Evolutionary conservation across 257 asterid genomes (phyloP).

Genomic region (Solanum infundibuliforme): DNA sequence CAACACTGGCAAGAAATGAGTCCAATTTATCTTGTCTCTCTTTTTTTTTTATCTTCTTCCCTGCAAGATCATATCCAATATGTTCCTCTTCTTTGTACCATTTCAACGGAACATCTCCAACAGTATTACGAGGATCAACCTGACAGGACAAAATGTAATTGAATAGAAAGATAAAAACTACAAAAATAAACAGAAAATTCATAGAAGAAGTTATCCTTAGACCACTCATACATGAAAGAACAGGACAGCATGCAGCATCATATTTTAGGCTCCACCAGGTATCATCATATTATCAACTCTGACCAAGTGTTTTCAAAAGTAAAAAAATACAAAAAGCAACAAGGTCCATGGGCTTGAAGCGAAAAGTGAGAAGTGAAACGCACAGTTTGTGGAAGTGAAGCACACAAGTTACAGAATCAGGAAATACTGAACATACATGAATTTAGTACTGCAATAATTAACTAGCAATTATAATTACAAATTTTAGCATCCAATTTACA

Average conservation of each 20-base stretch:
- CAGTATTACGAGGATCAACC: conserved; percentile 89
- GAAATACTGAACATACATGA: neutral
- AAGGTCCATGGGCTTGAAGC: neutral
- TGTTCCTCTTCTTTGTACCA: conserved; percentile 97
- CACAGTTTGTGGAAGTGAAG: neutral
- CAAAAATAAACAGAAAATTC: neutral
- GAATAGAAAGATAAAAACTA: neutral
- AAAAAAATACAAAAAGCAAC: neutral
- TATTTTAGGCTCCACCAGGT: neutral
- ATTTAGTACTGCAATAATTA: neutral
- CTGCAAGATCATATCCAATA: conserved; percentile 77
- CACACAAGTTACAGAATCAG: neutral
- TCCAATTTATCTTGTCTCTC: conserved; percentile 72
- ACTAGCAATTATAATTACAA: neutral
- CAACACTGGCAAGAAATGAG: conserved; percentile 66
- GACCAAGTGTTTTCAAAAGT: neutral
- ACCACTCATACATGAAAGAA: neutral
- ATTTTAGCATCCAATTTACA: neutral
- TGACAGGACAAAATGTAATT: conserved; percentile 12
- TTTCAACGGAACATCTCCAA: conserved; percentile 76
- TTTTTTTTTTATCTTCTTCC: conserved; percentile 88
- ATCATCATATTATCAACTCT: neutral
- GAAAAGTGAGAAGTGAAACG: neutral
- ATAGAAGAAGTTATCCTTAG: neutral
- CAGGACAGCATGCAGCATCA: neutral